Percentiles rank a stretch among this genome's conserved stretches.
phyloP scores from a whole-genome alignment of 208 protist species.

The Naegleria lovaniensis region DNA sequence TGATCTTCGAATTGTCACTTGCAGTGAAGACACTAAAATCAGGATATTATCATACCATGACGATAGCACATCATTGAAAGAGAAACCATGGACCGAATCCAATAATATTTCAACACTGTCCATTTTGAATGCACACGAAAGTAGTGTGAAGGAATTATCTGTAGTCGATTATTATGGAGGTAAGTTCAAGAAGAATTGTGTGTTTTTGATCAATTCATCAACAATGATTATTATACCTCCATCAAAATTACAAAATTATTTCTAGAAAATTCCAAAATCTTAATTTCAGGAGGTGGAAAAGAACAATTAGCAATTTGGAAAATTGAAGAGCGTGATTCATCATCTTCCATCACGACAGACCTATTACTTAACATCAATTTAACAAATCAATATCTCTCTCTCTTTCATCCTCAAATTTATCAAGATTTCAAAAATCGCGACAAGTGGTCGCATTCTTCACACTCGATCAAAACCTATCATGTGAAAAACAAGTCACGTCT shows the following conservation, averaged over 20 bases:
- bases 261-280: background rate
- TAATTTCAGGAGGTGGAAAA: background rate
- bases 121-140: background rate
- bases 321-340: background rate
- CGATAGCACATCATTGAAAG: background rate
- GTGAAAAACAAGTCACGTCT: background rate
- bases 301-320: constrained; percentile 6
- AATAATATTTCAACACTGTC: background rate
- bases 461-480: background rate
- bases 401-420: constrained; percentile 12
- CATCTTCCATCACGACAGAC: background rate
- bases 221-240: too few species aligned
- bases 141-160: background rate
- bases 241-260: too few species aligned
- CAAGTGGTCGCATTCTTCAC: background rate
- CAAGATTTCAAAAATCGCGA: background rate
- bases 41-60: background rate
- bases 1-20: background rate
- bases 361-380: background rate
- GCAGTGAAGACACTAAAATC: background rate
- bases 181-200: too few species aligned
- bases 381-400: background rate
- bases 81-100: background rate
- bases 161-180: background rate
- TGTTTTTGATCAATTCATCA: too few species aligned